Evolutionary conservation across 306 rosid species (phyloP).

Genomic region (Sphenostylis stenocarpa): DNA sequence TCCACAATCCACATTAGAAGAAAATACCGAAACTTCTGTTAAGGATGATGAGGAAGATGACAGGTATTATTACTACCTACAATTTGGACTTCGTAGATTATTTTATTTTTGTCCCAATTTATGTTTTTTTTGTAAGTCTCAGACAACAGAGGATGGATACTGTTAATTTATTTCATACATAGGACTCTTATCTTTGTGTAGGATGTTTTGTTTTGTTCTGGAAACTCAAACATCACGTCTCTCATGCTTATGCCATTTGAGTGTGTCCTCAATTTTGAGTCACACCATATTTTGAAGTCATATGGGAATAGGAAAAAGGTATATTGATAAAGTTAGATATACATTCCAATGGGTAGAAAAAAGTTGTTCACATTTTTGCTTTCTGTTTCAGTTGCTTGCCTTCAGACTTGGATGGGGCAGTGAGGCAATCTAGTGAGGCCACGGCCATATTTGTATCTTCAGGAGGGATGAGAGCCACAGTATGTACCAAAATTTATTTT

Average conservation of each 20-base stretch:
- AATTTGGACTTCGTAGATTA: background rate
- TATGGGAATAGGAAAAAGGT: background rate
- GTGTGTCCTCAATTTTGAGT: background rate
- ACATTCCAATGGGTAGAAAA: slow-evolving; percentile 23
- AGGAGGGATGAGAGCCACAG: slow-evolving; percentile 92
- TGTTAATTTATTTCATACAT: background rate
- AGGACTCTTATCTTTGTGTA: background rate
- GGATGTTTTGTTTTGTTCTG: background rate
- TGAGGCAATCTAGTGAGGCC: slow-evolving; percentile 82
- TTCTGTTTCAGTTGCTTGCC: slow-evolving; percentile 86
- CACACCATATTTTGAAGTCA: background rate
- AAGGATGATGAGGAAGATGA: slow-evolving; percentile 63
- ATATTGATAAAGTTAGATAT: slow-evolving; percentile 3
- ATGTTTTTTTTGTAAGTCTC: background rate
- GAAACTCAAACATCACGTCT: background rate
- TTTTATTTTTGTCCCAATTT: background rate
- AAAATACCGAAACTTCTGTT: slow-evolving; percentile 1
- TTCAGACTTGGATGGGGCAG: slow-evolving; percentile 90
- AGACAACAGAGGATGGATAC: background rate
- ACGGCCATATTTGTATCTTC: slow-evolving; percentile 72
- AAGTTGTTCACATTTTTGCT: slow-evolving; percentile 26
- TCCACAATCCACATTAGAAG: slow-evolving; percentile 36
- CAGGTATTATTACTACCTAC: slow-evolving; percentile 49
- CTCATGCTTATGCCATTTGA: slow-evolving; percentile 7
- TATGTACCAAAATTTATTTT: slow-evolving; percentile 42